Base-by-base conservation (phyloP, 345 rosid genomes). In the Lepidium aucheri region DNA sequence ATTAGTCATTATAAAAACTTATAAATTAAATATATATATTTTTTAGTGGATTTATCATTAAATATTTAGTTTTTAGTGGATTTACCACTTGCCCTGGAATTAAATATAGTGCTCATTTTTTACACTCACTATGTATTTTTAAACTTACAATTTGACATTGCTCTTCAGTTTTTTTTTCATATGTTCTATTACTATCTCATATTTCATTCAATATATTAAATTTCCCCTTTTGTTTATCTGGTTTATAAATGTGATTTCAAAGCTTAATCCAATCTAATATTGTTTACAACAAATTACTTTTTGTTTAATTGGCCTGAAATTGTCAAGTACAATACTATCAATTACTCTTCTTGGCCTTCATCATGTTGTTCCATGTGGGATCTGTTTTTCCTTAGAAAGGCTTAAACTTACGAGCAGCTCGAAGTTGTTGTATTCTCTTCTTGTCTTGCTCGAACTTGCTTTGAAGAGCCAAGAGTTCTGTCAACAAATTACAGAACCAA, bases 371-470 rank as follows among this genome's bases (percentile, higher is more conserved):
- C 36, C 18, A 52, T 50, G 13, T 36, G 43, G 43, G 30, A 32
- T 72, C 14, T 58, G 0, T 62, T 44, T 32, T 4, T 9, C 24
- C 36, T 45, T 63, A 93, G 77, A 83, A 93, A 28, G 98, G 98
- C 72, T 80, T 76, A 77, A 93, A 93, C 83, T 85, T 93, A 75
- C 97, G 85, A 4, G 96, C 85, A 58, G 98, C 94, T 76, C 94
- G 78, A 76, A 93, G 47, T 72, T 93, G 91, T 39, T 90, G 97
- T 70, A 93, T 90, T 66, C 90, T 80, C 77, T 87, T 87, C 67
- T 78, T 87, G 61, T 93, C 98, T 78, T 90, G 87, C 83, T 90
- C 97, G n/a, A 90, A 90, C 74, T 83, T 88, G 75, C 81, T 83
- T 69, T 81, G 97, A 26, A 91, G 92, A 52, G 69, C 69, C 85